Evolutionary conservation across 108 stramenopile species (phyloP).

Genomic region (Aurantiochytrium sp.): DNA sequence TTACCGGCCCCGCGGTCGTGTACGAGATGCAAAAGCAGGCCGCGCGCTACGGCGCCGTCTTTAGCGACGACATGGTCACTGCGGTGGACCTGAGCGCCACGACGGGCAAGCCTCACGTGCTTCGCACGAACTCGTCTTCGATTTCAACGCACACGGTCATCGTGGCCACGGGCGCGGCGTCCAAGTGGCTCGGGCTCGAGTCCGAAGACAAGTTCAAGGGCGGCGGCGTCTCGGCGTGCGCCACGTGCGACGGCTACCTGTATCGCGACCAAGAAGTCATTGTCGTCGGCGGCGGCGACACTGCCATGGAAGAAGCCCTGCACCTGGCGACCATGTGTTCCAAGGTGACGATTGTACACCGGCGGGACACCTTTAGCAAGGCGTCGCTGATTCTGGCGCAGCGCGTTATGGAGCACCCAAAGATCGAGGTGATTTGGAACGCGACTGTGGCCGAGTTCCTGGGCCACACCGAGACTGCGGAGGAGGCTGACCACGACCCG

Average conservation of each 20-base stretch:
- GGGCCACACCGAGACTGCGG: slow-evolving; percentile 52
- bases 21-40: slow-evolving; percentile 77
- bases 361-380: slow-evolving; percentile 75
- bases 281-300: slow-evolving; percentile 90
- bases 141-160: slow-evolving; percentile 80
- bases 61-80: slow-evolving; percentile 69
- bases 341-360: slow-evolving; percentile 80
- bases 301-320: slow-evolving; percentile 92
- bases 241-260: slow-evolving; percentile 90
- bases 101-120: slow-evolving; percentile 56
- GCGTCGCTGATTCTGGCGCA: slow-evolving; percentile 80
- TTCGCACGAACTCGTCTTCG: slow-evolving; percentile 59
- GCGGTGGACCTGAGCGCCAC: slow-evolving; percentile 57
- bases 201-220: slow-evolving; percentile 81
- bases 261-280: slow-evolving; percentile 72
- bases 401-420: slow-evolving; percentile 73
- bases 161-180: slow-evolving; percentile 87
- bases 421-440: slow-evolving; percentile 78
- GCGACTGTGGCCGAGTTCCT: slow-evolving; percentile 65
- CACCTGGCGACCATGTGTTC: slow-evolving; percentile 74
- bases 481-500: slow-evolving; percentile 54
- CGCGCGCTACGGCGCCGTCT: slow-evolving; percentile 69
- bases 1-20: slow-evolving; percentile 78
- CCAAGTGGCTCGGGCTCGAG: slow-evolving; percentile 77
- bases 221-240: slow-evolving; percentile 83